A percentile compares a stretch with the other conserved stretches of the same genome.
Evolutionary conservation across 305 asterid genomes (phyloP).

Genomic region (Ajuga reptans): DNA sequence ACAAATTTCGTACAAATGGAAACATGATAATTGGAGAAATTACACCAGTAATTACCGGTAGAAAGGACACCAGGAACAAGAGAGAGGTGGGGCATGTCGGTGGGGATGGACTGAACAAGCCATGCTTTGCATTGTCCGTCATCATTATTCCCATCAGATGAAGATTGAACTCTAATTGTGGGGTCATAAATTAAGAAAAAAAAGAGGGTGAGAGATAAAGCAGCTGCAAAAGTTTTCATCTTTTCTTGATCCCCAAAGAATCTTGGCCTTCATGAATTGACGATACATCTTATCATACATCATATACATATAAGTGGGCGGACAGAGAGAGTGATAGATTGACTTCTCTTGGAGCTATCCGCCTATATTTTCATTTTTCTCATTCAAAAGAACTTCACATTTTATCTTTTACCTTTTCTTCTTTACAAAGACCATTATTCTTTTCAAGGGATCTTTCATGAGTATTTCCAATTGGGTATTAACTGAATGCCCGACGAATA

Average conservation of each 20-base stretch:
- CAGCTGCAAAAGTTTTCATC: slow-evolving; percentile 23
- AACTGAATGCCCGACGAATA: too few relatives aligned
- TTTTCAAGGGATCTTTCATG: too few relatives aligned
- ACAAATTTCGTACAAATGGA: too few relatives aligned
- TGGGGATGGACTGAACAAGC: slow-evolving; percentile 83
- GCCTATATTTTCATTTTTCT: too few relatives aligned
- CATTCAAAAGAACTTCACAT: too few relatives aligned
- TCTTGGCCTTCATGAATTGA: not conserved
- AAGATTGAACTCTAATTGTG: slow-evolving; percentile 15
- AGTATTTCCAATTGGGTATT: too few relatives aligned
- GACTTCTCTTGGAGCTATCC: too few relatives aligned
- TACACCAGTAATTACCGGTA: slow-evolving; percentile 38
- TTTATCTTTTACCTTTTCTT: too few relatives aligned
- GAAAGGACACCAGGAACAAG: slow-evolving; percentile 69
- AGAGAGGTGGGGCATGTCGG: slow-evolving; percentile 65
- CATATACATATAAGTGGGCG: not conserved
- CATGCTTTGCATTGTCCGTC: slow-evolving; percentile 57
- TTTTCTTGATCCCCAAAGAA: slow-evolving; percentile 2
- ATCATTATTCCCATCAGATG: slow-evolving; percentile 12
- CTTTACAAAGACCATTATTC: too few relatives aligned
- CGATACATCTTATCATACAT: not conserved
- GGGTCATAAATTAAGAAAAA: slow-evolving; percentile 11
- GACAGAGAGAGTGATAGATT: not conserved
- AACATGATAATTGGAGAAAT: too few relatives aligned
- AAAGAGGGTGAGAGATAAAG: slow-evolving; percentile 17